phyloP scores from a whole-genome alignment of 345 rosid genomes.

The Diplotaxis tenuifolia region DNA sequence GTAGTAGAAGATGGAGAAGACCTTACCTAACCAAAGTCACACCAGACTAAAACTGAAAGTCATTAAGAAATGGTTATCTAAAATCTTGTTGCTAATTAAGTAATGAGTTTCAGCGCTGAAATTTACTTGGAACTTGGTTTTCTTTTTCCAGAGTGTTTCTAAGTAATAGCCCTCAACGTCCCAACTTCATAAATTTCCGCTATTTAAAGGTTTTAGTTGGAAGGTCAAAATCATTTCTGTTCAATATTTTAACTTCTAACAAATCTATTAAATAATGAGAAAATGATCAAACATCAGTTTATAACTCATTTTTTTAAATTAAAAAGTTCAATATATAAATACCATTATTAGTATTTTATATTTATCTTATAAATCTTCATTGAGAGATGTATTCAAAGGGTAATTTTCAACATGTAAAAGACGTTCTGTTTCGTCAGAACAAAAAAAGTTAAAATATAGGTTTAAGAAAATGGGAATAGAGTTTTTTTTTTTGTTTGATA shows the following conservation, averaged over 20 bases:
- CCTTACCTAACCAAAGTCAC: not conserved
- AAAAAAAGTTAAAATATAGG: not conserved
- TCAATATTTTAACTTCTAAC: not conserved
- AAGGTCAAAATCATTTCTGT: not conserved
- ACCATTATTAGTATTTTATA: not conserved
- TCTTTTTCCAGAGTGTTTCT: not conserved
- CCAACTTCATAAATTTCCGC: not conserved
- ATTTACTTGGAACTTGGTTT: not conserved
- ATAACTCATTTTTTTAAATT: not conserved
- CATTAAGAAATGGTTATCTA: not conserved
- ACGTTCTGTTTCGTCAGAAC: not conserved
- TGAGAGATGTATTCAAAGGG: not conserved
- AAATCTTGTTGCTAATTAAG: not conserved
- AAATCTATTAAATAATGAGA: not conserved
- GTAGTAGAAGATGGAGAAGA: conserved; percentile 1
- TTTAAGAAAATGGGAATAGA: not conserved
- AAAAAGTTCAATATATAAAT: not conserved
- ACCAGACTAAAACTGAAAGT: conserved; percentile 2
- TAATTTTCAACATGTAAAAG: not conserved
- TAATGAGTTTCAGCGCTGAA: conserved; percentile 1
- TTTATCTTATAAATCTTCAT: not conserved
- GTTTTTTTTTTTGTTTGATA: not conserved
- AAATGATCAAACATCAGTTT: not conserved
- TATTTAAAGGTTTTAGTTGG: not conserved
- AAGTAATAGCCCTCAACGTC: not conserved